Evolutionary conservation across 2,329 filamentous ascomycete genomes (phyloP), one percentile per base, ranked within the genome.

Genomic region (Chaetomium olivaceum): DNA sequence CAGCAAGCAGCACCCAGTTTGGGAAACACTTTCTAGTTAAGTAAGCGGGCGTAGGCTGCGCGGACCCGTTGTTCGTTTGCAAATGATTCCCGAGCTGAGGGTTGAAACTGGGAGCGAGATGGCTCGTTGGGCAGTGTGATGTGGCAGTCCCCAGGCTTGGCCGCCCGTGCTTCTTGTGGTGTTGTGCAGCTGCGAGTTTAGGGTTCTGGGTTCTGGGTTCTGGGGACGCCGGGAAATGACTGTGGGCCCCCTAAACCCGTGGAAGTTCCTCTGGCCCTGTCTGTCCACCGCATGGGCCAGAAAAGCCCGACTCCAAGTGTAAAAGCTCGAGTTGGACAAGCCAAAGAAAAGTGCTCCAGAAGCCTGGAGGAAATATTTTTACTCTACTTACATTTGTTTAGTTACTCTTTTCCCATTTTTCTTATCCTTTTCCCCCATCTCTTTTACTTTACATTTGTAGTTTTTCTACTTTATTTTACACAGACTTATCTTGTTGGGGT

Each of bases 31-130:
- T n/a, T 33, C 11, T 12, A n/a, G 27, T 29, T 6, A 6, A 48
- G 51, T 6, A 6, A 48, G 51, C 25, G n/a, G 56, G 4, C 19
- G 3, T n/a, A 5, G 36, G 50, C 31, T 63, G 57, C 50, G 50
- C 57, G 27, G 48, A n/a, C n/a, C 27, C 57, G 39, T 39, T 23
- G 39, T 39, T 39, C 39, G 58, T 29, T 56, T 57, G 54, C 54
- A 39, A 39, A 27, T 6, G 12, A 16, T 52, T 27, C 9, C 39
- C 16, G 16, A 43, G 12, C 31, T n/a, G 51, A 27, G n/a, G 16
- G 48, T 51, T 27, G 48, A 51, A 43, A 43, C 39, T 43, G 36
- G 39, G 39, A 19, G 39, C 16, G 39, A n/a, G 39, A 7, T n/a
- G 16, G 39, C 16, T 43, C 2, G 39, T 4, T 43, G 16, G 16